Conservation (phyloP, 2,329 filamentous ascomycete species). For the Fusarium scirpi region DNA sequence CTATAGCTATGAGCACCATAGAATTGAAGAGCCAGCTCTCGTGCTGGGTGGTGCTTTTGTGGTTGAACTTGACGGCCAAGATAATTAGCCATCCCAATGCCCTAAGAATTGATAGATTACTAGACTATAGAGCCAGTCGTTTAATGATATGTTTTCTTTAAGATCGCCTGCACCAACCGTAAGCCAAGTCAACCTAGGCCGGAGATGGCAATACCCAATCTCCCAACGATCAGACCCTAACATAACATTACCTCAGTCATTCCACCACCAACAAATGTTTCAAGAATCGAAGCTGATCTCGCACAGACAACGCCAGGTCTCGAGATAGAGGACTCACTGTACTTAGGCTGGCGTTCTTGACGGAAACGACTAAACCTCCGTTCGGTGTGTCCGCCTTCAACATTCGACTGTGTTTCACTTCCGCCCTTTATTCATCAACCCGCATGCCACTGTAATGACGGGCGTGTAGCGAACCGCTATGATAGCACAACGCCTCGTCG, state of each 20-base stretch:
- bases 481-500: conserved; percentile 1
- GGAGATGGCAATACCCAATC: conserved; percentile 18
- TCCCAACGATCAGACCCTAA: conserved; percentile 24
- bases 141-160: conserved; percentile 20
- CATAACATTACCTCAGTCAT: conserved; percentile 17
- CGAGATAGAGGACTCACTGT: background rate
- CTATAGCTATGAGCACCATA: conserved; percentile 81
- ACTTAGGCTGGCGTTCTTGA: conserved; percentile 12
- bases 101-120: background rate
- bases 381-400: conserved; percentile 17
- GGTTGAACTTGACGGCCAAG: conserved; percentile 55
- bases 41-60: conserved; percentile 79
- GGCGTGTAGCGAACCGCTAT: conserved; percentile 12
- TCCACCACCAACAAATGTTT: conserved; percentile 13
- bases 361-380: conserved; percentile 36
- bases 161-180: background rate
- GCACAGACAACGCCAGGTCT: conserved; percentile 25
- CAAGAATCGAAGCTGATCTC: conserved; percentile 19
- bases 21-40: conserved; percentile 81
- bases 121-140: conserved; percentile 26
- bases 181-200: conserved; percentile 16
- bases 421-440: background rate
- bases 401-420: conserved; percentile 10
- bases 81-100: background rate
- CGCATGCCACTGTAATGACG: background rate